Base-by-base conservation (phyloP, 2,329 filamentous ascomycete species). In the Endoconidiophora laricicola region DNA sequence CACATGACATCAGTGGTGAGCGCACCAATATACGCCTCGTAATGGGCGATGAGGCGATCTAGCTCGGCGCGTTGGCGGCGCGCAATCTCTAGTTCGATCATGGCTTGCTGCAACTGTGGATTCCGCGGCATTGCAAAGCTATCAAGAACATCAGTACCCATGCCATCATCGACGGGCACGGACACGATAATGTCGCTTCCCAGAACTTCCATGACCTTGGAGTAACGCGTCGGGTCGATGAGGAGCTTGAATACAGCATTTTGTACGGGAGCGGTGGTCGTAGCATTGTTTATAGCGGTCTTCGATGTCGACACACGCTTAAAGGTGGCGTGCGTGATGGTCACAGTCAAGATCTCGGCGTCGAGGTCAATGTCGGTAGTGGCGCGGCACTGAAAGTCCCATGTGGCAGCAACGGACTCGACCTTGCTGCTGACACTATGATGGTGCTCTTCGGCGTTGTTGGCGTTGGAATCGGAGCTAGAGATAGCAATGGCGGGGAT, bases 231-330 rank as follows among this genome's bases (percentile, higher is more conserved):
- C 14, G 48, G 48, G 10, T 54, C 52, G 29, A 53, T 50, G 24
- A 53, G 33, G 9, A 53, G 43, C 23, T 53, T 53, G 22, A 53
- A 53, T n/a, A 53, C 51, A 3, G 51, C 37, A 44, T 53, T 53
- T 22, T 53, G 51, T 4, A 50, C 33, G 9, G 51, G 23, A 7
- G 51, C 38, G 12, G 20, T 41, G n/a, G 47, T 44, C 2, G 51
- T 49, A 4, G 38, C 20, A 10, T 53, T 49, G 20, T 41, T 23
- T 4, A 54, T n/a, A 12, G 40, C 44, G 3, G 41, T 50, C n/a
- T 45, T 23, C 6, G 44, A 47, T 14, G 39, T 48, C 16, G 52
- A 54, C 14, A 39, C 24, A 14, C 40, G 48, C 18, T 50, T 38
- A 16, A 50, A 50, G 6, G 42, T 18, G 12, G 48, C 48, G 22